Evolutionary conservation across 2,329 filamentous ascomycete genomes (phyloP), one percentile per base, ranked within the genome.

Genomic region (Fusarium aywerte): DNA sequence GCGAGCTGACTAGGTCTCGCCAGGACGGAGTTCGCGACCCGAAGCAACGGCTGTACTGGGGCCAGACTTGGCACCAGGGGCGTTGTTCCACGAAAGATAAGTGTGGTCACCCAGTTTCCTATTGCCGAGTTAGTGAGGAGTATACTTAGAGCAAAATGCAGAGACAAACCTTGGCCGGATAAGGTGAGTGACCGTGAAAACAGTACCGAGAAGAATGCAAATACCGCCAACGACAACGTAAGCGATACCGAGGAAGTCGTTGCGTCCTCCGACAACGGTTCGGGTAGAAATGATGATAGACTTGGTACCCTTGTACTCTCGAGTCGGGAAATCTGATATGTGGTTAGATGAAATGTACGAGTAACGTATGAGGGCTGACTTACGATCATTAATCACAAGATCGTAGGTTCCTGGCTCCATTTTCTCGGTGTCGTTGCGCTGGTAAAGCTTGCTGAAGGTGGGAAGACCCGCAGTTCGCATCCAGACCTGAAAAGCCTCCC

Each of bases 61-160:
- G 33, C 79, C 75, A 16, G 79, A 73, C 73, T 83, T 82, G 63
- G 78, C 68, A n/a, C 79, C 70, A 3, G 84, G 83, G 1, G 80
- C 81, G 59, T 88, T 87, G 78, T 98, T 97, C 96, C 96, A 99
- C 23, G 92, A 96, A 47, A 99, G 86, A 78, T 99, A 98, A 10
- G 93, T 97, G 79, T 98, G 96, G 78, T 99, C 96, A 64, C 96
- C 96, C 39, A 99, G 87, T 91, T 98, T 99, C 75, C 96, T 95
- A 70, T n/a, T 21, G 13, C 12, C 7, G 8, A 3, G 16, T 62
- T 31, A 60, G 58, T 35, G 21, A 33, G 21, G 21, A 33, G 56
- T 25, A 18, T 23, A 58, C 15, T 9, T n/a, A 9, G 4, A 2
- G n/a, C 5, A 21, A 68, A 36, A 53, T 47, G 15, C 29, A 23